Evolutionary conservation across 2,329 filamentous ascomycete species (phyloP), one percentile per base, ranked within the genome.

Genomic region (Knufia fluminis): DNA sequence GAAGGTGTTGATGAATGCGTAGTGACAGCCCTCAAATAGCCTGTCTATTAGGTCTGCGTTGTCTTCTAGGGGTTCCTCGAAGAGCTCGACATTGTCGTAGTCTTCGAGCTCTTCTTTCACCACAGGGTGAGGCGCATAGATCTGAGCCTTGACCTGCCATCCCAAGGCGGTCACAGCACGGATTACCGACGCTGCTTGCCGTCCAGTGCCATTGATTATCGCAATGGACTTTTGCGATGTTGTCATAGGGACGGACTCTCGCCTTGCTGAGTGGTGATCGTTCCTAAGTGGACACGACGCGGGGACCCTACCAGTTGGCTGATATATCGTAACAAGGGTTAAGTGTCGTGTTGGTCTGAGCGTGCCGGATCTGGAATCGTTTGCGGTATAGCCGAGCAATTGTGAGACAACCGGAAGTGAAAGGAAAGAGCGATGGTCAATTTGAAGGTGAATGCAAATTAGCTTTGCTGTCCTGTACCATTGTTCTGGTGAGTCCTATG

Each of bases 1-100:
- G 3, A 89, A 94, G 36, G 92, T 98, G 71, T 98, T 98, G 72
- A 97, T 89, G 68, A 97, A 98, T 52, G 92, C 92, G 46, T 94
- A 77, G 59, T 94, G 85, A 19, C 86, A 85, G 54, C 86, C 88
- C 32, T 77, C 73, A 74, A 97, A 97, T 17, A 97, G 76, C 57
- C 85, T 76, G 48, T 78, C 75, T 62, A 95, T 85, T 57, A 95
- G 68, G 1, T 74, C 73, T 59, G 82, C 76, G 64, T 88, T 87
- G 61, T 91, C 79, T 54, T 84, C 78, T 54, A 84, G 61, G 64
- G 78, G 55, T 66, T 86, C 72, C 74, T 85, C 68, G 71, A 81
- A 69, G 44, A 83, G 76, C 45, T 84, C 86, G 61, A 94, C 84
- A 67, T 94, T 94, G 46, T 87, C 83, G 50, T 96, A 80, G 31